Percentiles rank a stretch among this genome's conserved stretches.
Evolutionary conservation across 2,329 filamentous ascomycete species (phyloP).

Genomic region (Beauveria medogensis): DNA sequence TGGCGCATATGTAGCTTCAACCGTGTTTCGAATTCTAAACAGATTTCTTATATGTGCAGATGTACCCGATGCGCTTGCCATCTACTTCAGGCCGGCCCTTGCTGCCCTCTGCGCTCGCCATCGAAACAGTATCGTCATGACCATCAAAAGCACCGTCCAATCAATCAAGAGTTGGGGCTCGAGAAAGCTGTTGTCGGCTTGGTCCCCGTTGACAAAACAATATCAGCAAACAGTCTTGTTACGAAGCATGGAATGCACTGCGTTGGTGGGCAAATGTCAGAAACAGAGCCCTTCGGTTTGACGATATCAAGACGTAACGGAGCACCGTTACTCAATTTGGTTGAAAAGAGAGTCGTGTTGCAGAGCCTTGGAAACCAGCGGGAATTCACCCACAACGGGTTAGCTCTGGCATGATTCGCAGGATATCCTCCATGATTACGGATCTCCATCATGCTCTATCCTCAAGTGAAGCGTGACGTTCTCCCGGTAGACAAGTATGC

Average conservation of each 20-base stretch:
- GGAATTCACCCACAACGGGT: background rate
- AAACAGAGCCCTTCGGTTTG: background rate
- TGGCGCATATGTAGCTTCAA: background rate
- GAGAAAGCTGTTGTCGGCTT: background rate
- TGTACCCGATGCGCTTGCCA: no score
- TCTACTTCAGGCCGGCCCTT: no score
- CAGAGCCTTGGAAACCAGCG: background rate
- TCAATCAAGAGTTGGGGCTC: background rate
- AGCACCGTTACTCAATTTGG: background rate
- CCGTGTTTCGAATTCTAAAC: background rate
- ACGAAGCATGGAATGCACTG: background rate
- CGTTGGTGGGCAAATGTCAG: background rate
- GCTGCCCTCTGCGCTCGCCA: background rate
- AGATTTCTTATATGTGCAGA: background rate
- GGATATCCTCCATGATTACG: background rate
- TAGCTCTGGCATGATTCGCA: background rate
- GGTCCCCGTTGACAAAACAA: no score
- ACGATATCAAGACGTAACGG: background rate
- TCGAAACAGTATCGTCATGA: background rate
- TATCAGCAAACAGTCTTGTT: background rate
- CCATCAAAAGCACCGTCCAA: background rate
- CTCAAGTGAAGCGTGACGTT: background rate
- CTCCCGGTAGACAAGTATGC: background rate
- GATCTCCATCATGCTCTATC: background rate
- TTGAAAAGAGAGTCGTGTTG: background rate